These are phyloP conservation scores for Hymenoscyphus infarciens DNA, from an alignment of 2,329 filamentous ascomycete genomes.

Conservation along the genomic window DNA sequence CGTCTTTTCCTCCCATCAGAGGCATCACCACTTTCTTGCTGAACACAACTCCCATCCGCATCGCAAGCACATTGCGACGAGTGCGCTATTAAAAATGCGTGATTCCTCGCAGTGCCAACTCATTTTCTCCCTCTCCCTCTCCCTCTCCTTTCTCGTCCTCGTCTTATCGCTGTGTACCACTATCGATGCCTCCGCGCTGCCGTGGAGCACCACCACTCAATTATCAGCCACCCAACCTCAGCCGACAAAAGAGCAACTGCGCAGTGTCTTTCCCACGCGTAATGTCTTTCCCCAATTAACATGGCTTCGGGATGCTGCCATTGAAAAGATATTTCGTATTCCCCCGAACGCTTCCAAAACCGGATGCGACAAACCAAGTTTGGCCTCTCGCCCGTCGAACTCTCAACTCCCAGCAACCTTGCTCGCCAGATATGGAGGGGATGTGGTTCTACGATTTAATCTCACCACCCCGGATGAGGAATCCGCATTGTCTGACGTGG, in stretches of 20 bases:
- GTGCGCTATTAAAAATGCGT: conserved; percentile 14
- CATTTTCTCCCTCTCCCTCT: conserved; percentile 9
- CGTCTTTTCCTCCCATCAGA: neutral
- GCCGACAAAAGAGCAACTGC: conserved; percentile 14
- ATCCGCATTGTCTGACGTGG: conserved; percentile 66
- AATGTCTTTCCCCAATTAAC: conserved; percentile 46
- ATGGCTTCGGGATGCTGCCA: conserved; percentile 47
- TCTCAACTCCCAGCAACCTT: conserved; percentile 35
- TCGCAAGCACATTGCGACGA: conserved; percentile 1
- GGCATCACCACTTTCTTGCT: neutral
- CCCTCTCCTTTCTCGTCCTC: neutral
- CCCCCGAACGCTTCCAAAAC: conserved; percentile 25
- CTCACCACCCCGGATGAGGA: conserved; percentile 67
- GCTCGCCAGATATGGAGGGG: conserved; percentile 61
- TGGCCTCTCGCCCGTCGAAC: conserved; percentile 22
- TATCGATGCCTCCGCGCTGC: conserved; percentile 19
- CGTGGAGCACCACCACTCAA: conserved; percentile 15
- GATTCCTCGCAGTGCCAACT: conserved; percentile 7
- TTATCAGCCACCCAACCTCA: conserved; percentile 11
- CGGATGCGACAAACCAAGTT: conserved; percentile 16
- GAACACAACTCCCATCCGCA: neutral
- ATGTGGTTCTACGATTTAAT: conserved; percentile 89
- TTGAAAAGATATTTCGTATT: conserved; percentile 49
- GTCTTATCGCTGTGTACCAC: conserved; percentile 13
- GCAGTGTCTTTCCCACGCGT: conserved; percentile 40